Evolutionary conservation across 345 rosid genomes (phyloP).

Genomic region (Microcos paniculata): DNA sequence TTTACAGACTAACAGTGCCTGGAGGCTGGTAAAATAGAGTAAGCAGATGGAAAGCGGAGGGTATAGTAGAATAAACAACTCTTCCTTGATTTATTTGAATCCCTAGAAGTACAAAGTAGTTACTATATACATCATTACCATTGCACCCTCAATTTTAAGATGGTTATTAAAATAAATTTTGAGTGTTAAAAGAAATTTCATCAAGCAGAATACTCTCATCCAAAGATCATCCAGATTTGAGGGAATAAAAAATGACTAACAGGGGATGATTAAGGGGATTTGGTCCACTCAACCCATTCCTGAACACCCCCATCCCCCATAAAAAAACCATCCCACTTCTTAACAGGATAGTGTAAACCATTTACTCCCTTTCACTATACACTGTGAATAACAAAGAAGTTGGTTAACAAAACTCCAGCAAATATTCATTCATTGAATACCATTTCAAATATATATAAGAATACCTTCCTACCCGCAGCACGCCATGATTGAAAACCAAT

Average conservation of each 20-base stretch:
- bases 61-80: background rate
- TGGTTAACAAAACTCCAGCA: slow-evolving; percentile 5
- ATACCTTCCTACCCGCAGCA: slow-evolving; percentile 96
- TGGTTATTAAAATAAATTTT: background rate
- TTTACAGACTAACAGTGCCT: background rate
- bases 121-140: background rate
- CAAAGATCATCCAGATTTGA: background rate
- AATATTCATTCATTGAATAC: background rate
- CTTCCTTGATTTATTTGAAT: background rate
- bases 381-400: background rate
- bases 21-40: background rate
- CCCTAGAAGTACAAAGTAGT: background rate
- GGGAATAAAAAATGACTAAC: background rate
- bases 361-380: too few relatives aligned
- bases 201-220: background rate
- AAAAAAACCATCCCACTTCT: background rate
- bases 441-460: slow-evolving; percentile 14
- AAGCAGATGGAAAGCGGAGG: background rate
- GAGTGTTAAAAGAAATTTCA: background rate
- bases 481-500: slow-evolving; percentile 99
- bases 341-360: background rate
- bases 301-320: background rate
- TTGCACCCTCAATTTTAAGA: background rate
- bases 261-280: background rate
- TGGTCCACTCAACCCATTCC: background rate